Evolutionary conservation across 2,329 filamentous ascomycete genomes (phyloP).

Genomic region (Cladosporium cucumerinum): DNA sequence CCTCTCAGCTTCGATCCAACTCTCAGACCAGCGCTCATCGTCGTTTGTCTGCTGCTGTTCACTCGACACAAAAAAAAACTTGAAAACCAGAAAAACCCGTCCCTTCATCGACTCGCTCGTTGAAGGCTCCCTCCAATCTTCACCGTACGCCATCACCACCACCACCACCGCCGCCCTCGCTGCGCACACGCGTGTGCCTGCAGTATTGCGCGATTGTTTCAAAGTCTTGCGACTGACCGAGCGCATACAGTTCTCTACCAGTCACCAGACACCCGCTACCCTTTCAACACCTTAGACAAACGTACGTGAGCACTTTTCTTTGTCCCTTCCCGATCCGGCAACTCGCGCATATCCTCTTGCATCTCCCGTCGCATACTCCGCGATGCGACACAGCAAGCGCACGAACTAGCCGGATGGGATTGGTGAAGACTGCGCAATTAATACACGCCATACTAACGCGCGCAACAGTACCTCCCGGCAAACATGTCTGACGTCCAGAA

Average conservation of each 20-base stretch:
- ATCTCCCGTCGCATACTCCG: conserved; percentile 13
- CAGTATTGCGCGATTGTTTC: neutral
- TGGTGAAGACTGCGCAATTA: neutral
- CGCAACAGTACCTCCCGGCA: conserved; percentile 17
- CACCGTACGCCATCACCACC: neutral
- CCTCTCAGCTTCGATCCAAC: conserved; percentile 2
- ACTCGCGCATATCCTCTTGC: neutral
- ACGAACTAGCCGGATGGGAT: neutral
- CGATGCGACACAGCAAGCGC: neutral
- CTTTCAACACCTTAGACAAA: conserved; percentile 12
- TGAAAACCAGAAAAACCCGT: conserved; percentile 32
- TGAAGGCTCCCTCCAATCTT: conserved; percentile 22
- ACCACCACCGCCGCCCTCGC: neutral
- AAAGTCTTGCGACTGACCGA: neutral
- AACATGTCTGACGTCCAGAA: conserved; percentile 45
- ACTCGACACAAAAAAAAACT: conserved; percentile 35
- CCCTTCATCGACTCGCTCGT: conserved; percentile 24
- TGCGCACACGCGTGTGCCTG: neutral
- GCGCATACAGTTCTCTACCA: conserved; percentile 3
- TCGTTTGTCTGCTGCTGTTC: conserved; percentile 14
- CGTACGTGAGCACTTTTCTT: conserved; percentile 16
- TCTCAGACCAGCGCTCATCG: conserved; percentile 6
- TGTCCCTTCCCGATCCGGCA: conserved; percentile 13
- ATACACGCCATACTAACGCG: neutral
- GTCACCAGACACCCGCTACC: conserved; percentile 12